A percentile compares a stretch with the other conserved stretches of the same genome.
These are phyloP conservation scores for Gnaphalium uliginosum DNA, from an alignment of 129 eudicot species.

Conservation along the genomic window DNA sequence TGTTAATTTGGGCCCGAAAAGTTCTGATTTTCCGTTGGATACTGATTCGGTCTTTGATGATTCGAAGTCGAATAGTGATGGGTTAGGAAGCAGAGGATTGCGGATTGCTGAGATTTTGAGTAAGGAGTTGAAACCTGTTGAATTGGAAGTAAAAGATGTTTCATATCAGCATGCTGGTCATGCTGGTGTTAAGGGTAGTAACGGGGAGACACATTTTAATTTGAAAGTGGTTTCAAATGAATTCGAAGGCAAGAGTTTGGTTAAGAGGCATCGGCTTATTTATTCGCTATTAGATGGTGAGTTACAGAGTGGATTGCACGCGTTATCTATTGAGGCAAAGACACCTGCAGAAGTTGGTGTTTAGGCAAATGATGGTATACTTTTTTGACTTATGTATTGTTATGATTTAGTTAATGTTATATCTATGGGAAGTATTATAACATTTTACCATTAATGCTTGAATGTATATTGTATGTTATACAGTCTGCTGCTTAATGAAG, in stretches of 20 bases:
- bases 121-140: conserved; percentile 62
- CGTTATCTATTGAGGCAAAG: conserved; percentile 81
- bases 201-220: conserved; percentile 94
- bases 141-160: conserved; percentile 72
- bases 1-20: conserved; percentile 11
- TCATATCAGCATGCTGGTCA: conserved; percentile 99
- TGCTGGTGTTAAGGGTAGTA: conserved; percentile 75
- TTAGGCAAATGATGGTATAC: conserved; percentile 29
- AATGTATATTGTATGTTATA: background rate
- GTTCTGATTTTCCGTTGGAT: conserved; percentile 4
- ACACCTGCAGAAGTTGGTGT: conserved; percentile 74
- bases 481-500: background rate
- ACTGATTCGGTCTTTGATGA: conserved; percentile 25
- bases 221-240: conserved; percentile 74
- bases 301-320: conserved; percentile 84
- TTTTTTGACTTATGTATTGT: background rate
- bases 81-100: conserved; percentile 70
- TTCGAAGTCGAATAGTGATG: conserved; percentile 18
- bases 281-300: conserved; percentile 74
- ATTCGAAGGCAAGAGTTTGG: conserved; percentile 86
- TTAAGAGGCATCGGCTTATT: conserved; percentile 87
- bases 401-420: conserved; percentile 23
- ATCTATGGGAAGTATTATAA: background rate
- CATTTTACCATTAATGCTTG: background rate
- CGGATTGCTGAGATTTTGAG: conserved; percentile 57